Evolutionary conservation across 768 basidiomycete species (phyloP).

Genomic region (Mycena alexandri): DNA sequence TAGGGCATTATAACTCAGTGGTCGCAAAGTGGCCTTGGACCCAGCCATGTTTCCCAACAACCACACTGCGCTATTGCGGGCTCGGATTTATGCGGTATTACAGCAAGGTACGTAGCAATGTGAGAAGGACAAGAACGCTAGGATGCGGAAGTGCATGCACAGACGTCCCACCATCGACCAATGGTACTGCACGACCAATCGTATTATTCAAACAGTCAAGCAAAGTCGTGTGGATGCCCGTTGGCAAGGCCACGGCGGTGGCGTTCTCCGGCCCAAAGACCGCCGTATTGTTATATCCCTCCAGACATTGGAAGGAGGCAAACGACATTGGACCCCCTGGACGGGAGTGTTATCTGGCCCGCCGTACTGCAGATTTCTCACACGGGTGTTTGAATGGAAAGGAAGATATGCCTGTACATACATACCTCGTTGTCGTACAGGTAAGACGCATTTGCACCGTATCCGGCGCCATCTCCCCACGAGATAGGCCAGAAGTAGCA

Average conservation of each 20-base stretch:
- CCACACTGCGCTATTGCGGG: no score
- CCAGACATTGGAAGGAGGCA: conserved; percentile 58
- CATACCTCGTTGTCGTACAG: conserved; percentile 54
- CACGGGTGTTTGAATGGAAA: no score
- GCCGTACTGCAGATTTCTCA: conserved; percentile 54
- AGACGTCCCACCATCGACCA: conserved; percentile 12
- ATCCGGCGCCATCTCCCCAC: conserved; percentile 53
- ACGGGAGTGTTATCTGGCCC: conserved; percentile 57
- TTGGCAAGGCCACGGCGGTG: conserved; percentile 50
- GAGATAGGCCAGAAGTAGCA: conserved; percentile 68
- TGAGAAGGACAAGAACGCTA: no score
- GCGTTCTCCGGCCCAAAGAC: conserved; percentile 50
- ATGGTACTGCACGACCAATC: conserved; percentile 49
- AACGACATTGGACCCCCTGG: conserved; percentile 59
- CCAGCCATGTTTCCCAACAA: no score
- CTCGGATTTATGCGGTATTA: no score
- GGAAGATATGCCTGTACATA: no score
- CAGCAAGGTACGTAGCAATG: no score
- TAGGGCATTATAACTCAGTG: no score
- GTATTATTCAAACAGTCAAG: conserved; percentile 66
- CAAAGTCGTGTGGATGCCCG: conserved; percentile 54
- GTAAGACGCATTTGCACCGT: conserved; percentile 41
- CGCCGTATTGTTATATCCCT: conserved; percentile 72
- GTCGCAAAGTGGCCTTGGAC: no score
- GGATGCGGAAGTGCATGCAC: no score